These are phyloP conservation scores for Aspergillus versicolor DNA, from an alignment of 2,329 filamentous ascomycete genomes.

Conservation along the genomic window DNA sequence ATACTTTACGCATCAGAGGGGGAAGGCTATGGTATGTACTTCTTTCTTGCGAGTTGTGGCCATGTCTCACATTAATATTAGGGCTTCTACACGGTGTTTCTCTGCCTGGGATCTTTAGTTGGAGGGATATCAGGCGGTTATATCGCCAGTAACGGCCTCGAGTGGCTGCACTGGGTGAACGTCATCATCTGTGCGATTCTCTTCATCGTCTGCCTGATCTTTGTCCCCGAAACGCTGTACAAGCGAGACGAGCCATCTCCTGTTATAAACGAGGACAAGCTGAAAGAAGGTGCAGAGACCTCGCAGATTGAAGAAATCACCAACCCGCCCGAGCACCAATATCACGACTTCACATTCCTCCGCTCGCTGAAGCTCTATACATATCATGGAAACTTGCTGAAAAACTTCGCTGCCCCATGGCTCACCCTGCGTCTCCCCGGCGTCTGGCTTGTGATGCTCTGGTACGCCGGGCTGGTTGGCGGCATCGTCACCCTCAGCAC, in stretches of 20 bases:
- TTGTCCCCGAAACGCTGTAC: constrained; percentile 13
- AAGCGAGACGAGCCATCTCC: neutral
- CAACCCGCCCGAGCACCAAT: neutral
- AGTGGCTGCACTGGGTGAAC: constrained; percentile 14
- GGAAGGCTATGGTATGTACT: neutral
- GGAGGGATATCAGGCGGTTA: constrained; percentile 10
- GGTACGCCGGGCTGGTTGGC: constrained; percentile 12
- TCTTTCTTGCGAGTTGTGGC: rapidly evolving
- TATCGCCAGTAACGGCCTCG: constrained; percentile 2
- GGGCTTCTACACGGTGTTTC: constrained; percentile 11
- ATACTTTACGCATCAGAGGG: constrained; percentile 13
- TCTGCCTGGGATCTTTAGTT: constrained; percentile 3
- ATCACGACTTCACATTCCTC: constrained; percentile 3
- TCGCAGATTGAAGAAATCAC: constrained; percentile 9
- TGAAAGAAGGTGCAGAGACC: neutral
- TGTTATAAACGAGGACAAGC: neutral
- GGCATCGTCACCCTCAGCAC: constrained; percentile 11
- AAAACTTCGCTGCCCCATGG: constrained; percentile 7
- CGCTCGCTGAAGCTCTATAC: constrained; percentile 8
- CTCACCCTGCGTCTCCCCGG: constrained; percentile 11
- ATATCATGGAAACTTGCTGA: constrained; percentile 6
- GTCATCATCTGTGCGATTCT: constrained; percentile 10
- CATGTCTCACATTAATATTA: neutral
- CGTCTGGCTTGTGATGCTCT: constrained; percentile 15
- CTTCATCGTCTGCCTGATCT: constrained; percentile 5